phyloP scores from a whole-genome alignment of 805 yeast species.

The Tanozyma kutaoensis region DNA sequence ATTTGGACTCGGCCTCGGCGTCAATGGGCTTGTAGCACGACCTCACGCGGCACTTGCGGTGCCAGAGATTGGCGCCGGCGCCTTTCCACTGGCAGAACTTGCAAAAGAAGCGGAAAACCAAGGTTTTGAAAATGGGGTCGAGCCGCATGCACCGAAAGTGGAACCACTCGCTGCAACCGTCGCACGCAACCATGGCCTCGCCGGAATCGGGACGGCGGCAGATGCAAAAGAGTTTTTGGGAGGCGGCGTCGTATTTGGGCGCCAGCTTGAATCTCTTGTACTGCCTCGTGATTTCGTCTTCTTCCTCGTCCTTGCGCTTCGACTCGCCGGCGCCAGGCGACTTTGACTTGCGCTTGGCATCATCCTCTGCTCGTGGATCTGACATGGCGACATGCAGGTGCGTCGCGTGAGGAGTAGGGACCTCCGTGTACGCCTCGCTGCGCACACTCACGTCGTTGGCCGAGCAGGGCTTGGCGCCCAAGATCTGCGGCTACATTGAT shows the following conservation, averaged over 20 bases:
- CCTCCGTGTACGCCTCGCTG: no score
- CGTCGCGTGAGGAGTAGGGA: no score
- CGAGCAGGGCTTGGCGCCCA: constrained; percentile 52
- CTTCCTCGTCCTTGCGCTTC: constrained; percentile 6
- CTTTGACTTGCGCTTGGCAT: no score
- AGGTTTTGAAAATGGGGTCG: constrained; percentile 29
- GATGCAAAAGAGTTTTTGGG: constrained; percentile 61
- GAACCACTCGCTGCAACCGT: constrained; percentile 92
- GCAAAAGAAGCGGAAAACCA: constrained; percentile 59
- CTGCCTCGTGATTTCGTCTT: constrained; percentile 22
- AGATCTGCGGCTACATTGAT: constrained; percentile 54
- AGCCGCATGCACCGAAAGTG: constrained; percentile 71
- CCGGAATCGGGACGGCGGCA: constrained; percentile 74
- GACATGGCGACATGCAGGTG: no score
- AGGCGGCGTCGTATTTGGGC: constrained; percentile 30
- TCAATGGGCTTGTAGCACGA: constrained; percentile 45
- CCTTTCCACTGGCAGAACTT: constrained; percentile 52
- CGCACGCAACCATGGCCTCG: constrained; percentile 85
- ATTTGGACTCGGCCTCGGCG: constrained; percentile 39
- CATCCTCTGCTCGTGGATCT: no score
- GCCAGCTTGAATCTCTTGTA: constrained; percentile 20
- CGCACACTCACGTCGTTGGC: constrained; percentile 54
- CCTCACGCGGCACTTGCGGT: constrained; percentile 55
- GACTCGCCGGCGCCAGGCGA: neutral
- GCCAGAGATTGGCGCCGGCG: constrained; percentile 50